Percentiles rank a stretch among this genome's conserved stretches.
These are phyloP conservation scores for Sodiomyces alkalinus DNA, from an alignment of 2,329 filamentous ascomycete species.

Conservation along the genomic window DNA sequence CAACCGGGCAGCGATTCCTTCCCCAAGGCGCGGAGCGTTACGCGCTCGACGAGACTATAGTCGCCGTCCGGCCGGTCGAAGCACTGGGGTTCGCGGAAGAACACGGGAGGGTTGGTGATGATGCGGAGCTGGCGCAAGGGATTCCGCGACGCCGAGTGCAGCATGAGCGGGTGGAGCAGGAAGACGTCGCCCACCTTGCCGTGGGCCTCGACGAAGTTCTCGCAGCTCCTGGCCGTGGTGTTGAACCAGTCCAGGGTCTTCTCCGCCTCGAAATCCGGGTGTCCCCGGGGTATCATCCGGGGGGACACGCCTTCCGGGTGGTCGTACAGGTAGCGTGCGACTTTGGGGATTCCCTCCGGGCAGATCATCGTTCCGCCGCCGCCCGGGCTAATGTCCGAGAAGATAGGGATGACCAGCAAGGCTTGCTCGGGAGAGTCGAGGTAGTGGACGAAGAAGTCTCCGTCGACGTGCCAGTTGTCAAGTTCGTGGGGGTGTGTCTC, in stretches of 20 bases:
- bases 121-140: conserved; percentile 11
- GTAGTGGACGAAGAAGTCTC: conserved; percentile 59
- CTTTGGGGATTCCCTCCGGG: conserved; percentile 37
- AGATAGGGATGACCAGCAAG: conserved; percentile 52
- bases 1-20: conserved; percentile 32
- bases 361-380: conserved; percentile 54
- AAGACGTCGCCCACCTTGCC: conserved; percentile 41
- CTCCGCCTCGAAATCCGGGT: conserved; percentile 28
- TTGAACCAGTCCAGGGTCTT: conserved; percentile 29
- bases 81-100: conserved; percentile 32
- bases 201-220: conserved; percentile 36
- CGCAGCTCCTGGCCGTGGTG: conserved; percentile 21
- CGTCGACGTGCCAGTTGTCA: conserved; percentile 51
- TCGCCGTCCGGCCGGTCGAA: conserved; percentile 30
- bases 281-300: conserved; percentile 43
- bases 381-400: conserved; percentile 42
- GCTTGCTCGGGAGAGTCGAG: conserved; percentile 57
- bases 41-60: conserved; percentile 40
- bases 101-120: conserved; percentile 22
- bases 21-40: conserved; percentile 34
- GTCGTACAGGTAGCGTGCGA: conserved; percentile 42
- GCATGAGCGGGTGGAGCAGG: conserved; percentile 43
- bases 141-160: conserved; percentile 33
- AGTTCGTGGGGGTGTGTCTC: conserved; percentile 36
- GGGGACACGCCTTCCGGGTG: conserved; percentile 52